Percentiles rank a stretch among this genome's conserved stretches.
phyloP scores from a whole-genome alignment of 139 green algal genomes.

The Chlamydomonas urium region DNA sequence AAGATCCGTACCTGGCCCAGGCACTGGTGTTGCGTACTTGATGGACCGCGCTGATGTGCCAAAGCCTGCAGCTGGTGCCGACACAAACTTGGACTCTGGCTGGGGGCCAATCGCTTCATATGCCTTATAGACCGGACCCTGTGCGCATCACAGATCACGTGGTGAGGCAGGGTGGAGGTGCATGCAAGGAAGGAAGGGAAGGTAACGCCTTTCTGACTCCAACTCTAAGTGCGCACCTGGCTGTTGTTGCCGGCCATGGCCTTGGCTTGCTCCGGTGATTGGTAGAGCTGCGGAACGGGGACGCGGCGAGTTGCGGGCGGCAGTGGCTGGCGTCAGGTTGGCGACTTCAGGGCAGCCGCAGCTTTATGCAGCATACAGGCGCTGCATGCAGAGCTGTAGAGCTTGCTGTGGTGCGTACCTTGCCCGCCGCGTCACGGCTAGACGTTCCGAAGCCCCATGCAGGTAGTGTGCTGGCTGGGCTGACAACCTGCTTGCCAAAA shows the following conservation, averaged over 20 bases:
- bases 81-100: conserved; percentile 38
- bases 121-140: conserved; percentile 43
- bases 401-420: no score
- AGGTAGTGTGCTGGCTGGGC: not conserved
- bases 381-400: not conserved
- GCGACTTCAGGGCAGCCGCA: no score
- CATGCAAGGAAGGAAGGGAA: no score
- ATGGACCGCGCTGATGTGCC: conserved; percentile 28
- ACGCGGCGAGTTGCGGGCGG: no score
- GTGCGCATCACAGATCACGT: no score
- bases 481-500: conserved; percentile 10
- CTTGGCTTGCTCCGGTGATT: conserved; percentile 39
- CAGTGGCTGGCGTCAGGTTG: no score
- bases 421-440: no score
- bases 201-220: no score
- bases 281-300: conserved; percentile 36
- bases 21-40: conserved; percentile 4
- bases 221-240: no score
- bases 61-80: conserved; percentile 32
- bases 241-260: conserved; percentile 35
- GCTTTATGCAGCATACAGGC: not conserved
- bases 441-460: conserved; percentile 13
- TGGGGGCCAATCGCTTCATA: conserved; percentile 42
- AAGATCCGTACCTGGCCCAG: conserved; percentile 38
- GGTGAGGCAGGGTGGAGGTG: no score